Evolutionary conservation across 139 green algal species (phyloP).

Genomic region (Tetraselmis chui): DNA sequence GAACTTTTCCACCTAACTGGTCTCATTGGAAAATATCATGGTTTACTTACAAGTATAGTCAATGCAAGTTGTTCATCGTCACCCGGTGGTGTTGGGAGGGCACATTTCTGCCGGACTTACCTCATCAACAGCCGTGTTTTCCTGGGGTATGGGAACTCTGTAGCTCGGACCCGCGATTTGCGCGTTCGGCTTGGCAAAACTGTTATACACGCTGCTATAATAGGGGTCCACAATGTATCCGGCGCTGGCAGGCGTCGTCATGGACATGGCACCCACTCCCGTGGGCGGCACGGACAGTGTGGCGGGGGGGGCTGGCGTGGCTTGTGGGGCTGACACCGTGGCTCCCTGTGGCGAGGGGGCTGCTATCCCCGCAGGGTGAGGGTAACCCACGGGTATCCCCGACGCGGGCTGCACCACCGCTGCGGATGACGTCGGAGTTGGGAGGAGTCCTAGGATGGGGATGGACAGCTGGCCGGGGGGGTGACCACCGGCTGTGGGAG

Average conservation of each 20-base stretch:
- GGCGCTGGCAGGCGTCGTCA: not conserved
- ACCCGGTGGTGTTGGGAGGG: no score
- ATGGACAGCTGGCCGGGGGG: not conserved
- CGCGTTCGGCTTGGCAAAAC: not conserved
- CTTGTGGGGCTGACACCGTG: not conserved
- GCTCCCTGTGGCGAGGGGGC: not conserved
- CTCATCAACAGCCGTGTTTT: not conserved
- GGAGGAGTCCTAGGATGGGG: not conserved
- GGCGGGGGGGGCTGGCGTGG: no score
- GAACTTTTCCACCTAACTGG: no score
- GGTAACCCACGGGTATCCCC: not conserved
- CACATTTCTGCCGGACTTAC: no score
- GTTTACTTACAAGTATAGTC: no score
- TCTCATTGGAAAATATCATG: no score
- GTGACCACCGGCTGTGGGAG: not conserved
- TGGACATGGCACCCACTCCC: not conserved
- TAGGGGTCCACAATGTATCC: not conserved
- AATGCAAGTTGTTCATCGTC: no score
- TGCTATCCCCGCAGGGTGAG: not conserved
- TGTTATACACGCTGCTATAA: not conserved
- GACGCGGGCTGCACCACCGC: not conserved
- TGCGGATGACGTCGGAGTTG: not conserved
- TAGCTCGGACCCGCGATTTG: not conserved
- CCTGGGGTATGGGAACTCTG: not conserved
- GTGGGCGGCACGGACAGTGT: not conserved